A percentile compares a stretch with the other conserved stretches of the same genome.
Evolutionary conservation across 768 basidiomycete genomes (phyloP).

Genomic region (Amanita phalloides): DNA sequence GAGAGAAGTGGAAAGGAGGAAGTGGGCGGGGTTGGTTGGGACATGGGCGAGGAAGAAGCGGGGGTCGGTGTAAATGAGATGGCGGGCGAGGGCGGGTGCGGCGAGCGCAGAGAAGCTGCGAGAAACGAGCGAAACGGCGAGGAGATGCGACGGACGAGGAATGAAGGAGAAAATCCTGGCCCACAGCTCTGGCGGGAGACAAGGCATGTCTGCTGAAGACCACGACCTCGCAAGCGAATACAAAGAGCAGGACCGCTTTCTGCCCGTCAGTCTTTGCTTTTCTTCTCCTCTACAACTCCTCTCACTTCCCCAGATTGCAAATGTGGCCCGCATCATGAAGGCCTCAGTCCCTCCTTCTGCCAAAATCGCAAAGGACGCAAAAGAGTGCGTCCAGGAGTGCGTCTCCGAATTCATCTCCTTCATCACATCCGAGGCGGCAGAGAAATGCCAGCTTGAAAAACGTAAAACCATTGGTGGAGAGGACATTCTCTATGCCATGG

Average conservation of each 20-base stretch:
- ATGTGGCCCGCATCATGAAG: conserved; percentile 98
- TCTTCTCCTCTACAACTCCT: not conserved
- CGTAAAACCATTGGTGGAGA: conserved; percentile 97
- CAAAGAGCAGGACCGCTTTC: conserved; percentile 88
- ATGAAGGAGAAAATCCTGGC: not conserved
- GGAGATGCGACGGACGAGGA: not conserved
- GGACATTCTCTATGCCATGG: conserved; percentile 95
- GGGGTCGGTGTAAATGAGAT: conserved; percentile 11
- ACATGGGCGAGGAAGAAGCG: conserved; percentile 8
- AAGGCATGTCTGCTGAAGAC: too few relatives aligned
- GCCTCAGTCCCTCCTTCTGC: conserved; percentile 78
- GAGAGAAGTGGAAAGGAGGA: not conserved
- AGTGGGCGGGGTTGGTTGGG: not conserved
- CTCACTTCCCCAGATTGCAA: conserved; percentile 63
- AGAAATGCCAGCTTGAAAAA: conserved; percentile 91
- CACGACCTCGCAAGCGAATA: conserved; percentile 84
- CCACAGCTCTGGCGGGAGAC: not conserved
- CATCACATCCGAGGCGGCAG: conserved; percentile 94
- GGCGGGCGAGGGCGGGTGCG: conserved; percentile 11
- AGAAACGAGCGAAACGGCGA: not conserved
- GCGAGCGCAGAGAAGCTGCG: not conserved
- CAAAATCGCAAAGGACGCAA: conserved; percentile 97
- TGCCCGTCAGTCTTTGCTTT: conserved; percentile 52
- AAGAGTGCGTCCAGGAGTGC: conserved; percentile 97
- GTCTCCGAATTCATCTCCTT: conserved; percentile 98